Evolutionary conservation across 164 flowering plant species (phyloP), one percentile per base, ranked within the genome.

Genomic region (Sedum album): DNA sequence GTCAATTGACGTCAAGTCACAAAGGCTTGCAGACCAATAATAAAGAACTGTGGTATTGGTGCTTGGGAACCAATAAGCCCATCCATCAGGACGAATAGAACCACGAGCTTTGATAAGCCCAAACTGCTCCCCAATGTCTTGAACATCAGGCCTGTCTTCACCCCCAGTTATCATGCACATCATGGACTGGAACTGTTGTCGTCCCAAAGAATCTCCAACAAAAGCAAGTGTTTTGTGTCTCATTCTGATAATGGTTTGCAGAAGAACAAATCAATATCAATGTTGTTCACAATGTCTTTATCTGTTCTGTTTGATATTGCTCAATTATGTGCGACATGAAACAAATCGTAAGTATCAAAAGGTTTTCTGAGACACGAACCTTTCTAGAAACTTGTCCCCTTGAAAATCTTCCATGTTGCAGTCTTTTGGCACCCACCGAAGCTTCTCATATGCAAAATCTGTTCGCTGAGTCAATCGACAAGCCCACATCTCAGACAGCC

Each of bases 401-500:
- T 80, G 73, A 75, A 88, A 88, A 39, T 82, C 81, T 71, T 84
- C 82, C 89, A 83, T 80, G 70, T 74, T 72, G 70, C 93, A 90
- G 57, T 80, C 67, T 70, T 81, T 75, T 26, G 94, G 89, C 69
- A 76, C 82, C 96, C 96, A 90, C 33, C 87, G 80, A 21, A 84
- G 76, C 51, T 68, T 81, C 79, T 90, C 96, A 76, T 80, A 90
- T 17, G 84, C 75, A 79, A 88, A 90, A 79, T 90, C 91, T 35
- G 79, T 78, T 17, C 96, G 86, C 61, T 84, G 86, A n/a, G 83
- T 88, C 74, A 88, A 71, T 67, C 89, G 84, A 75, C 94, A 90
- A 60, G 96, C 88, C 96, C 96, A 90, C 96, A 88, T 88, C 60
- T 69, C 68, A 18, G 96, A 86, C 63, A 90, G 79, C 94, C 94